Evolutionary conservation across 148 eudicot species (phyloP).

Genomic region (Rhododendron vialii): DNA sequence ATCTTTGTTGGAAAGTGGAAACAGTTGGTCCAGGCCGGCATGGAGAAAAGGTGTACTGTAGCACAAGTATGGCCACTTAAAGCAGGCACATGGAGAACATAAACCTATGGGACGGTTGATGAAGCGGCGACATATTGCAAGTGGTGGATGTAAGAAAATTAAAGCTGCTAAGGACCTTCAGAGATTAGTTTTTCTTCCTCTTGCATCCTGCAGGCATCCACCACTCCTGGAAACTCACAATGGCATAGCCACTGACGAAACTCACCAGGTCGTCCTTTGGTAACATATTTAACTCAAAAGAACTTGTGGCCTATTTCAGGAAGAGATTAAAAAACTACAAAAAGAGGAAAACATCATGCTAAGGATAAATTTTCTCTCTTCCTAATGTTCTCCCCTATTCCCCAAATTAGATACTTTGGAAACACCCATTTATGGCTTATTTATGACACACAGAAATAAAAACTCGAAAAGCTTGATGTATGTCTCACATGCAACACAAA

Average conservation of each 20-base stretch:
- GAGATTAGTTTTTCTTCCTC: not conserved
- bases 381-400: not conserved
- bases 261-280: not conserved
- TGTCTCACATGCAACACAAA: not conserved
- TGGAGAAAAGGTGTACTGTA: not conserved
- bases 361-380: not conserved
- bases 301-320: not conserved
- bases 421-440: not conserved
- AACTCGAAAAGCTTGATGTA: not conserved
- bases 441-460: not conserved
- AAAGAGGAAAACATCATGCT: not conserved
- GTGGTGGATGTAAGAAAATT: not conserved
- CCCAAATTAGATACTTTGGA: too few species aligned
- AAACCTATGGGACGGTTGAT: not conserved
- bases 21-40: not conserved
- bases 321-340: not conserved
- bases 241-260: not conserved
- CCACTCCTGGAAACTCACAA: not conserved
- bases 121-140: not conserved
- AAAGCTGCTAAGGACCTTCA: not conserved
- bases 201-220: not conserved
- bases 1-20: not conserved
- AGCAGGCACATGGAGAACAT: not conserved
- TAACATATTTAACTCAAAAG: not conserved
- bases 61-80: not conserved